A percentile compares a stretch with the other conserved stretches of the same genome.
phyloP scores from a whole-genome alignment of 106 monocot species.

The Iris macrosiphon region DNA sequence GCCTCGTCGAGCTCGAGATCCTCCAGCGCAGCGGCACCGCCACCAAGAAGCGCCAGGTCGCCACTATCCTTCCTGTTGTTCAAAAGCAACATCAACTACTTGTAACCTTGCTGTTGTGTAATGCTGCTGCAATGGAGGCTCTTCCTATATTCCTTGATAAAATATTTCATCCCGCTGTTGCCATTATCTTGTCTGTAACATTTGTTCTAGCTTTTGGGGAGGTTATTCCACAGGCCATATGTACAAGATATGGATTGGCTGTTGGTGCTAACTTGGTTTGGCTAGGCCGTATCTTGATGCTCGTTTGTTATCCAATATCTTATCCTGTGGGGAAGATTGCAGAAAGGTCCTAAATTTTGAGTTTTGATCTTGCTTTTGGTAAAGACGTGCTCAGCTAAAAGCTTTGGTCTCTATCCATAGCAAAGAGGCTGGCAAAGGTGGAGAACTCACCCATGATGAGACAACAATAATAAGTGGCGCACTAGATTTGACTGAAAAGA shows the following conservation, averaged over 20 bases:
- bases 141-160: conserved; percentile 97
- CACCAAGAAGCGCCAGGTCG: conserved; percentile 82
- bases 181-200: conserved; percentile 89
- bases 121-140: conserved; percentile 97
- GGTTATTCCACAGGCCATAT: conserved; percentile 99
- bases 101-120: conserved; percentile 91
- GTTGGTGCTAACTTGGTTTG: conserved; percentile 97
- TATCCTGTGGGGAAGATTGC: conserved; percentile 98
- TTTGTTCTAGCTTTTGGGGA: conserved; percentile 97
- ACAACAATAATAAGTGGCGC: conserved; percentile 98
- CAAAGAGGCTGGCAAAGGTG: conserved; percentile 98
- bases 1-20: conserved; percentile 97
- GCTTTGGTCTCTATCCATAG: conserved; percentile 88
- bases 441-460: conserved; percentile 89
- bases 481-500: conserved; percentile 98
- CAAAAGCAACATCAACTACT: conserved; percentile 99
- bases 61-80: conserved; percentile 85
- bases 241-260: conserved; percentile 91
- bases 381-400: conserved; percentile 96
- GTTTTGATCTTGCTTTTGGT: conserved; percentile 86
- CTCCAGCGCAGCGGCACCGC: conserved; percentile 81
- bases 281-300: conserved; percentile 96
- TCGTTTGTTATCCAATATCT: conserved; percentile 86
- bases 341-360: conserved; percentile 73
- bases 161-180: conserved; percentile 92